These are phyloP conservation scores for Nasturtium officinale DNA, from an alignment of 345 rosid genomes.

Conservation along the genomic window DNA sequence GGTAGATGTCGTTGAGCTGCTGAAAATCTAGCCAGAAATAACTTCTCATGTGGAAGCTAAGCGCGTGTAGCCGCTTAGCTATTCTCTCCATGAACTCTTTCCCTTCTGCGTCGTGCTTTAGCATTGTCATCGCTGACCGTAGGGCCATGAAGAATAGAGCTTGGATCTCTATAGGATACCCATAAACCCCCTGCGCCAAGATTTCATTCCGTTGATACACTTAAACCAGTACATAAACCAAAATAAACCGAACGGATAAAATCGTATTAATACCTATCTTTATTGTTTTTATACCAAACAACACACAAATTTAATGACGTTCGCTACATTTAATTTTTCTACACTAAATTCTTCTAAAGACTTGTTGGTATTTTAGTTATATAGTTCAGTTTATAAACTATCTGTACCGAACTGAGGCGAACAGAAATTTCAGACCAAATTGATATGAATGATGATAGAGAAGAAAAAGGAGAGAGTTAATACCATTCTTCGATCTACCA, in stretches of 20 bases:
- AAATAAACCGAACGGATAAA: neutral
- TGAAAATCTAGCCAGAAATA: slow-evolving; percentile 68
- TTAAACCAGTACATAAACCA: neutral
- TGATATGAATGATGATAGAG: neutral
- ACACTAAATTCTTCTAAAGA: no score
- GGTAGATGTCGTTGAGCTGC: slow-evolving; percentile 64
- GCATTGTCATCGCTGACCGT: slow-evolving; percentile 55
- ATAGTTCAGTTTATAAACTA: neutral
- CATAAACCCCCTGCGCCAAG: slow-evolving; percentile 58
- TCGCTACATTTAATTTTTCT: no score
- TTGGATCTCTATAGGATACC: slow-evolving; percentile 68
- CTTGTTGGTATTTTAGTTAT: no score
- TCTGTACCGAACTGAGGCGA: neutral
- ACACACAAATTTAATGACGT: no score
- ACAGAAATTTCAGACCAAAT: neutral
- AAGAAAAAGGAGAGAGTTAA: neutral
- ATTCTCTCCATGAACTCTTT: slow-evolving; percentile 62
- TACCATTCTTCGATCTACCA: slow-evolving; percentile 93
- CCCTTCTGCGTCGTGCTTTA: slow-evolving; percentile 59
- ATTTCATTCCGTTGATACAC: neutral
- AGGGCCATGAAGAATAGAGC: slow-evolving; percentile 69
- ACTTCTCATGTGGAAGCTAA: slow-evolving; percentile 67
- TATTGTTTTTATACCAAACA: neutral
- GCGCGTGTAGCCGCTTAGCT: slow-evolving; percentile 59
- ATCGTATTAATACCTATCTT: neutral